A percentile compares a stretch with the other conserved stretches of the same genome.
Evolutionary conservation across 208 protist genomes (phyloP).

Genomic region (Novymonas esmeraldas): DNA sequence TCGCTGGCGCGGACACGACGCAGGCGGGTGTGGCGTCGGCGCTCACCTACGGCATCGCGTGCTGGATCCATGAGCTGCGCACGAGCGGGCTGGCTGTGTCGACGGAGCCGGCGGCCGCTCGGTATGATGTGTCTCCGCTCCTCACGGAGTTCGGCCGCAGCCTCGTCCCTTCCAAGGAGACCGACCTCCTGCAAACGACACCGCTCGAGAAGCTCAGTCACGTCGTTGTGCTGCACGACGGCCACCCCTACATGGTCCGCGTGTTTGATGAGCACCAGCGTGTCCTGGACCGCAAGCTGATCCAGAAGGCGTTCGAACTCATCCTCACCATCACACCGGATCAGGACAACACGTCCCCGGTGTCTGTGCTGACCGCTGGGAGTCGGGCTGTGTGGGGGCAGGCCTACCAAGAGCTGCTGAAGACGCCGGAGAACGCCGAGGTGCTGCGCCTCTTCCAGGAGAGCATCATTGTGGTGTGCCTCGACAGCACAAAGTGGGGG

Average conservation of each 20-base stretch:
- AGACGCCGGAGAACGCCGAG: conserved; percentile 73
- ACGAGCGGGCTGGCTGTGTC: conserved; percentile 45
- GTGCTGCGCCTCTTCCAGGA: conserved; percentile 70
- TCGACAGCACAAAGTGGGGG: conserved; percentile 68
- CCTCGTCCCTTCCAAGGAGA: conserved; percentile 67
- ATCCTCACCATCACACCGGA: conserved; percentile 82
- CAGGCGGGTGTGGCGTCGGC: conserved; percentile 72
- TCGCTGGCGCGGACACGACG: conserved; percentile 43
- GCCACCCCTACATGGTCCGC: conserved; percentile 70
- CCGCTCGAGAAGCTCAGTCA: conserved; percentile 71
- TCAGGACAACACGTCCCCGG: conserved; percentile 75
- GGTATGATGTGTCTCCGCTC: conserved; percentile 72
- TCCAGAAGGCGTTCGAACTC: conserved; percentile 74
- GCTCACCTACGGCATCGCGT: conserved; percentile 65
- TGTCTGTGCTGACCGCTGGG: conserved; percentile 84
- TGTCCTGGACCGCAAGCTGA: conserved; percentile 41
- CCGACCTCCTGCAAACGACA: conserved; percentile 61
- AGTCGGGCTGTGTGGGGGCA: conserved; percentile 77
- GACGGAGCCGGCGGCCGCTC: conserved; percentile 20
- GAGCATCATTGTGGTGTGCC: conserved; percentile 77
- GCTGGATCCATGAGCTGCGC: conserved; percentile 47
- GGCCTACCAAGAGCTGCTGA: conserved; percentile 82
- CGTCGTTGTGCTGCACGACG: conserved; percentile 85
- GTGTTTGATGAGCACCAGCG: conserved; percentile 66
- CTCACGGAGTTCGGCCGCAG: conserved; percentile 75